phyloP scores from a whole-genome alignment of 2,329 filamentous ascomycete species.

The Arthrobotrys pseudoclavata region DNA sequence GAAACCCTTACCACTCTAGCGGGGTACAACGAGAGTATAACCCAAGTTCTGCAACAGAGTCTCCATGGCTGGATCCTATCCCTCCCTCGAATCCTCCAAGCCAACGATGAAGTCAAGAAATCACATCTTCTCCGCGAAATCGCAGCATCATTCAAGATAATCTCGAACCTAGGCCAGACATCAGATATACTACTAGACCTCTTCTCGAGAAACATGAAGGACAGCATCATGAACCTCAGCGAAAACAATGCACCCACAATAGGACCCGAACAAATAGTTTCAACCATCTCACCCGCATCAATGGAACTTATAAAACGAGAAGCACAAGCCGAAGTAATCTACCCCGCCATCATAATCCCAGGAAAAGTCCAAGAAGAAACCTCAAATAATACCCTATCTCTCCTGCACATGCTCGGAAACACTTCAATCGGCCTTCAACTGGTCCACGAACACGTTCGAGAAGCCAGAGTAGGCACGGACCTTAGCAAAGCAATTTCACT shows the following conservation, averaged over 20 bases:
- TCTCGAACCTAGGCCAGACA: conserved; percentile 75
- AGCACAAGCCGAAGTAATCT: conserved; percentile 15
- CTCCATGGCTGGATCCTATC: conserved; percentile 78
- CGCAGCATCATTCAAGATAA: conserved; percentile 77
- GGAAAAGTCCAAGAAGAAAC: conserved; percentile 77
- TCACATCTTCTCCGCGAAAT: conserved; percentile 80
- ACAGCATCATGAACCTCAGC: conserved; percentile 74
- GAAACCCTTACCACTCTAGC: conserved; percentile 60
- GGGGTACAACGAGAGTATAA: conserved; percentile 62
- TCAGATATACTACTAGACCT: conserved; percentile 77
- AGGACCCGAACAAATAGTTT: conserved; percentile 34
- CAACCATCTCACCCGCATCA: conserved; percentile 48
- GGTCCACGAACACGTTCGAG: conserved; percentile 62
- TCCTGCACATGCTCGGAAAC: conserved; percentile 72
- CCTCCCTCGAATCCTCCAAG: conserved; percentile 85
- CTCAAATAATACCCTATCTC: conserved; percentile 71
- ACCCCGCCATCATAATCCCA: conserved; percentile 68
- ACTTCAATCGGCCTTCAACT: conserved; percentile 69
- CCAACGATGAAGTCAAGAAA: conserved; percentile 83
- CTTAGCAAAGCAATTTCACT: conserved; percentile 61
- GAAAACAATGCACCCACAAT: conserved; percentile 59
- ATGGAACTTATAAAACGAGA: conserved; percentile 51
- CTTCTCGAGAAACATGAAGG: conserved; percentile 77
- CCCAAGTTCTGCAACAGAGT: conserved; percentile 62
- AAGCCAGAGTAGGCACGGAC: conserved; percentile 58